Conservation (phyloP, 2,329 filamentous ascomycete genomes). For the Fusarium longipes region DNA sequence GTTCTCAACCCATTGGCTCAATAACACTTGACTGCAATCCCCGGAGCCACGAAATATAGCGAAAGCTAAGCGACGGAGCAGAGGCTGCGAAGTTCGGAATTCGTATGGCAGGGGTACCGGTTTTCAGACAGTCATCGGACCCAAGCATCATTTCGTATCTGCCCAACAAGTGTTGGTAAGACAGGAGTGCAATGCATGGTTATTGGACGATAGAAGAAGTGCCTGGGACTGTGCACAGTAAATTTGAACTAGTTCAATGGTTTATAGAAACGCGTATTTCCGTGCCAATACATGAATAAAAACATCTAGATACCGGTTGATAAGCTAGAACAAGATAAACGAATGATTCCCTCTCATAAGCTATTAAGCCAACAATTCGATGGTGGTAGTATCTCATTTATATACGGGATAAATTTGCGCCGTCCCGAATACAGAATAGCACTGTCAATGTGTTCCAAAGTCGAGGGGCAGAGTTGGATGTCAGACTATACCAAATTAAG, state of each 20-base stretch:
- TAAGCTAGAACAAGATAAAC: not conserved
- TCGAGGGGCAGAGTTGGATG: constrained; percentile 4
- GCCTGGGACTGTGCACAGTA: not conserved
- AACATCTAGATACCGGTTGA: not conserved
- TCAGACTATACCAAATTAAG: constrained; percentile 46
- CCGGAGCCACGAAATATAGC: not conserved
- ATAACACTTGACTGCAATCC: not conserved
- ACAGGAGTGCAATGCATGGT: not conserved
- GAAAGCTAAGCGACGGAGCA: too few species aligned
- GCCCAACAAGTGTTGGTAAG: not conserved
- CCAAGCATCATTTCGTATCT: not conserved
- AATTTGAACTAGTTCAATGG: too few species aligned
- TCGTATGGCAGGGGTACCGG: too few species aligned
- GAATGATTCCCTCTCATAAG: not conserved
- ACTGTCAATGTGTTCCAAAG: constrained; percentile 5
- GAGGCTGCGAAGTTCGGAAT: too few species aligned
- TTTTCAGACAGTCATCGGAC: too few species aligned
- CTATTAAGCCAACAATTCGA: not conserved
- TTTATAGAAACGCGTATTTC: too few species aligned
- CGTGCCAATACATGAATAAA: too few species aligned
- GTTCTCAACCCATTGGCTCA: not conserved
- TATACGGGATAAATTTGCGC: not conserved
- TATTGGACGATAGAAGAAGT: not conserved
- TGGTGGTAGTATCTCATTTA: not conserved
- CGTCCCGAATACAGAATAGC: not conserved